Evolutionary conservation across 176 grass and related monocot genomes (phyloP).

Genomic region (Oryza meridionalis): DNA sequence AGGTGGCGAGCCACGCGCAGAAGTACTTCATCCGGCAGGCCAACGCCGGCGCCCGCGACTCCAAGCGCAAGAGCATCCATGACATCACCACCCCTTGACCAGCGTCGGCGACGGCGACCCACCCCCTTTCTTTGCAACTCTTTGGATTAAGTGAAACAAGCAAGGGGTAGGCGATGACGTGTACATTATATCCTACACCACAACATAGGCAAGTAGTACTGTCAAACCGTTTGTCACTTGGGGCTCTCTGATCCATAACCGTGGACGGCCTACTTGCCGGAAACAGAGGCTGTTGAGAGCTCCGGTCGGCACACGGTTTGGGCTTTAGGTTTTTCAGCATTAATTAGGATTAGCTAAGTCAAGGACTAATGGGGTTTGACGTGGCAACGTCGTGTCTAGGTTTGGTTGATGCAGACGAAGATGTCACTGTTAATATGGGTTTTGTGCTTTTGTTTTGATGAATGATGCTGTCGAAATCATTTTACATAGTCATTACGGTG

Average conservation of each 20-base stretch:
- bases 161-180: background rate
- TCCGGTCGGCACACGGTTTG: slow-evolving; percentile 36
- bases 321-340: background rate
- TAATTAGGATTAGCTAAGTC: background rate
- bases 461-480: background rate
- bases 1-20: slow-evolving; percentile 98
- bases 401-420: slow-evolving; percentile 3
- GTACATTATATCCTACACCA: slow-evolving; percentile 36
- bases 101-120: slow-evolving; percentile 15
- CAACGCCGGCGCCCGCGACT: slow-evolving; percentile 55
- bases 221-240: background rate
- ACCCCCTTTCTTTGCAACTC: background rate
- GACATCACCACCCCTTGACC: slow-evolving; percentile 81
- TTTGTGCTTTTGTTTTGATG: background rate
- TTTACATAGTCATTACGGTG: slow-evolving; percentile 19
- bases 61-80: slow-evolving; percentile 96
- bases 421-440: slow-evolving; percentile 1
- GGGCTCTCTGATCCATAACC: background rate
- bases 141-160: background rate
- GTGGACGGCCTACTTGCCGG: background rate
- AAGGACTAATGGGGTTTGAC: slow-evolving; percentile 31
- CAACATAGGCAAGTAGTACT: background rate
- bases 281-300: slow-evolving; percentile 13
- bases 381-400: slow-evolving; percentile 7
- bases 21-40: slow-evolving; percentile 83